Percentiles rank a stretch among this genome's conserved stretches.
Conservation (phyloP, 75 land plant genomes). For the Picea sitchensis region DNA sequence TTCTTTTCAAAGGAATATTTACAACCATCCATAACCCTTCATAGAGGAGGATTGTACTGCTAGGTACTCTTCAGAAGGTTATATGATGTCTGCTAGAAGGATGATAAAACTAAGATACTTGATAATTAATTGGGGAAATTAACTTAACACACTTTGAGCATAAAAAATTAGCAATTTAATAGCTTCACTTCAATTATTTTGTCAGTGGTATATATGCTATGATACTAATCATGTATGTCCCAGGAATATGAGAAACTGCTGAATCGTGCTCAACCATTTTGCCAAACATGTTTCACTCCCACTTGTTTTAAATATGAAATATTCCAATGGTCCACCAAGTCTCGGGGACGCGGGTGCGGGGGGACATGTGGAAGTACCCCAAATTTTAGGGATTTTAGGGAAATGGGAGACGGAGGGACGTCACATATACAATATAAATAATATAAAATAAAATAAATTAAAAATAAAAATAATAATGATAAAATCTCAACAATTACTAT, state of each 20-base stretch:
- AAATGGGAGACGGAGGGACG: too few species aligned
- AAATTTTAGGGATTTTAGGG: too few species aligned
- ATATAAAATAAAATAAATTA: too few species aligned
- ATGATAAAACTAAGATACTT: background rate
- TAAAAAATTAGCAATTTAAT: background rate
- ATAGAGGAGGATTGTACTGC: background rate
- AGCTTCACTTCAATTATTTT: background rate
- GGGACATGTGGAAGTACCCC: too few species aligned
- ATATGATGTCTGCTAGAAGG: background rate
- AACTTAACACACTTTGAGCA: background rate
- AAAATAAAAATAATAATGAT: too few species aligned
- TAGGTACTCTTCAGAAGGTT: background rate
- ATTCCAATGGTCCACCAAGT: too few species aligned
- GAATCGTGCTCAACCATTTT: background rate
- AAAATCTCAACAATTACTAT: too few species aligned
- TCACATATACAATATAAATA: too few species aligned
- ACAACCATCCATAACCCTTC: background rate
- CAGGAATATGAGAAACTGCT: background rate
- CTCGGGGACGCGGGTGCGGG: too few species aligned
- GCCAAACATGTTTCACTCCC: background rate
- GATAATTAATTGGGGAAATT: background rate
- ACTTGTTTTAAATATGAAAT: too few species aligned
- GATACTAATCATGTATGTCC: background rate
- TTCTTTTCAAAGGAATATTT: background rate
- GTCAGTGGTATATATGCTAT: background rate